A percentile compares a stretch with the other conserved stretches of the same genome.
phyloP scores from a whole-genome alignment of 2,329 filamentous ascomycete genomes.

The Neopestalotiopsis sp. region DNA sequence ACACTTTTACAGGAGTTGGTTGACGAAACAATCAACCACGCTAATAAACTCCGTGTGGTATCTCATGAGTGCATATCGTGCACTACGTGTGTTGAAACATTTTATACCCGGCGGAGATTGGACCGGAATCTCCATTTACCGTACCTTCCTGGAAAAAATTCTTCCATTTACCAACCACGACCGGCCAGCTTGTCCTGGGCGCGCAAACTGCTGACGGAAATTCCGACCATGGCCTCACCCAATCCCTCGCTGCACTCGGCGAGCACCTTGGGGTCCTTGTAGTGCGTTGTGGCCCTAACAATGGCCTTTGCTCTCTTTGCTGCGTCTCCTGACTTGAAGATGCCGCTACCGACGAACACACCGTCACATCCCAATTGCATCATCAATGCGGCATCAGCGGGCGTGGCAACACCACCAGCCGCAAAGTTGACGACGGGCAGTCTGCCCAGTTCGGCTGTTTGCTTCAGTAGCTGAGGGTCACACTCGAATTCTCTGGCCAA shows the following conservation, averaged over 20 bases:
- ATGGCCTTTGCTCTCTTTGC: conserved; percentile 91
- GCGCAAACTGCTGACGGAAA: conserved; percentile 82
- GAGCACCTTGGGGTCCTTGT: conserved; percentile 80
- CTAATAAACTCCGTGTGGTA: neutral
- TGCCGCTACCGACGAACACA: conserved; percentile 95
- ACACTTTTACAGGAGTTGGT: neutral
- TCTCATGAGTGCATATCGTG: neutral
- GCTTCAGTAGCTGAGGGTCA: conserved; percentile 78
- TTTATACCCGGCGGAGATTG: neutral
- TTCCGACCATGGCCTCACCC: conserved; percentile 98
- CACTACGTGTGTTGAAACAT: conserved; percentile 7
- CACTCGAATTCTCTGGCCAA: conserved; percentile 83
- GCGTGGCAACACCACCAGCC: conserved; percentile 98
- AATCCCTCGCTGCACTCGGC: conserved; percentile 87
- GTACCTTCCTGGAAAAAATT: neutral
- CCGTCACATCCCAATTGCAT: conserved; percentile 99
- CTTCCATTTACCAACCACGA: conserved; percentile 74
- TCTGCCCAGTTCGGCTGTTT: conserved; percentile 85
- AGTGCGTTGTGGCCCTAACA: conserved; percentile 92
- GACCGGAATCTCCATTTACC: conserved; percentile 12
- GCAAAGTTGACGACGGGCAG: conserved; percentile 98
- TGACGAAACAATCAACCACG: neutral
- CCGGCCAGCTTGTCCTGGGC: conserved; percentile 83
- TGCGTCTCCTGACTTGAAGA: conserved; percentile 96
- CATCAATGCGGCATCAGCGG: conserved; percentile 93